Percentiles rank a stretch among this genome's conserved stretches.
Conservation (phyloP, 2,329 filamentous ascomycete species). For the Fusarium armeniacum region DNA sequence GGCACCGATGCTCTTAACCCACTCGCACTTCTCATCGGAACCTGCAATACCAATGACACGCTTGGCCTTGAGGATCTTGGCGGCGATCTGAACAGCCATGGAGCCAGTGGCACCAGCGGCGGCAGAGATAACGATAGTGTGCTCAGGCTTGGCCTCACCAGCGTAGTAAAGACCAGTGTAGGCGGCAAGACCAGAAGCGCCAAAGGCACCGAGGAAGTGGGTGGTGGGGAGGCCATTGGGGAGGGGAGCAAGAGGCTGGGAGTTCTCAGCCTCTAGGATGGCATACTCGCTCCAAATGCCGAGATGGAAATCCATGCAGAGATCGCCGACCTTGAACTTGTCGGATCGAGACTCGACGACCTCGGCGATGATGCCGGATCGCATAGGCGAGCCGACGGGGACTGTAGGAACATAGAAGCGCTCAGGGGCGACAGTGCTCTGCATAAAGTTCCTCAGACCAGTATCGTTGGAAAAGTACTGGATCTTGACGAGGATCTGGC, state of each 20-base stretch:
- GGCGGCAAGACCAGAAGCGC: constrained; percentile 48
- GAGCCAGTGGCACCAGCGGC: constrained; percentile 51
- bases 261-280: constrained; percentile 47
- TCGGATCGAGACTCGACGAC: constrained; percentile 48
- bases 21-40: constrained; percentile 50
- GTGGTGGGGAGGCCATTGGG: constrained; percentile 45
- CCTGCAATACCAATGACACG: constrained; percentile 51
- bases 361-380: constrained; percentile 50
- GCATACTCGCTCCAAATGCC: constrained; percentile 50
- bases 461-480: constrained; percentile 52
- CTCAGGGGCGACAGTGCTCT: constrained; percentile 49
- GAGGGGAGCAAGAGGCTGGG: constrained; percentile 46
- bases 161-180: constrained; percentile 47
- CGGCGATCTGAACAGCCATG: constrained; percentile 51
- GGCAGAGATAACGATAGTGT: constrained; percentile 51
- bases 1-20: constrained; percentile 49
- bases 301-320: constrained; percentile 51
- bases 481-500: constrained; percentile 49
- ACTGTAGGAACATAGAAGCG: constrained; percentile 51
- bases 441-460: constrained; percentile 50
- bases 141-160: constrained; percentile 48
- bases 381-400: constrained; percentile 49
- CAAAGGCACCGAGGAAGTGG: constrained; percentile 51
- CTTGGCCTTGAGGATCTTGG: constrained; percentile 49
- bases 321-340: constrained; percentile 48